phyloP scores from a whole-genome alignment of 2,329 filamentous ascomycete species.

The Pseudogymnoascus sp. region DNA sequence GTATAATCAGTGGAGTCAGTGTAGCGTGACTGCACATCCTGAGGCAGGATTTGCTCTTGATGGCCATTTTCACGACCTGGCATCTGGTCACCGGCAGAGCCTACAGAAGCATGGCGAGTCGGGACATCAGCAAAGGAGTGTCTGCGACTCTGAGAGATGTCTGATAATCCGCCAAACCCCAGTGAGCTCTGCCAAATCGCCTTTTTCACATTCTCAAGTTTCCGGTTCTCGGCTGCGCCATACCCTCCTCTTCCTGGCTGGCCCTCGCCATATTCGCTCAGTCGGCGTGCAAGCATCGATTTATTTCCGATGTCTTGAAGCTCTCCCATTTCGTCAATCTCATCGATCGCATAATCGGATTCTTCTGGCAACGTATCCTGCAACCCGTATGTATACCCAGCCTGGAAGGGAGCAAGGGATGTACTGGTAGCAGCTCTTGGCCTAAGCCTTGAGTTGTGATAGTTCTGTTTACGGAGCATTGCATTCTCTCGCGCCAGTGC shows the following conservation, averaged over 20 bases:
- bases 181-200: slow-evolving; percentile 63
- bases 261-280: slow-evolving; percentile 27
- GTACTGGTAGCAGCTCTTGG: slow-evolving; percentile 50
- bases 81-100: slow-evolving; percentile 44
- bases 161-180: slow-evolving; percentile 52
- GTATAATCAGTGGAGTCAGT: slow-evolving; percentile 24
- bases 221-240: slow-evolving; percentile 43
- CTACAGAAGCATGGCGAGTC: slow-evolving; percentile 54
- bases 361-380: slow-evolving; percentile 54
- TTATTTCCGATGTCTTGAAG: slow-evolving; percentile 27
- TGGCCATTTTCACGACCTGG: not conserved
- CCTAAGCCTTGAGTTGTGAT: slow-evolving; percentile 45
- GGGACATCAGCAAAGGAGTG: slow-evolving; percentile 70
- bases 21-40: slow-evolving; percentile 25
- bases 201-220: slow-evolving; percentile 56
- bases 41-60: slow-evolving; percentile 26
- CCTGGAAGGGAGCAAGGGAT: slow-evolving; percentile 34
- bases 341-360: slow-evolving; percentile 64
- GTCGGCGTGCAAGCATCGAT: slow-evolving; percentile 27
- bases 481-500: slow-evolving; percentile 54
- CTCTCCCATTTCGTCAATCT: slow-evolving; percentile 56
- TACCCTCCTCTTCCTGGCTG: slow-evolving; percentile 11
- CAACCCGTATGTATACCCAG: slow-evolving; percentile 50
- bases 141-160: slow-evolving; percentile 63
- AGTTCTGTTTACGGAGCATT: slow-evolving; percentile 50